Evolutionary conservation across 108 stramenopile genomes (phyloP).

Genomic region (Nitzschia putrida): DNA sequence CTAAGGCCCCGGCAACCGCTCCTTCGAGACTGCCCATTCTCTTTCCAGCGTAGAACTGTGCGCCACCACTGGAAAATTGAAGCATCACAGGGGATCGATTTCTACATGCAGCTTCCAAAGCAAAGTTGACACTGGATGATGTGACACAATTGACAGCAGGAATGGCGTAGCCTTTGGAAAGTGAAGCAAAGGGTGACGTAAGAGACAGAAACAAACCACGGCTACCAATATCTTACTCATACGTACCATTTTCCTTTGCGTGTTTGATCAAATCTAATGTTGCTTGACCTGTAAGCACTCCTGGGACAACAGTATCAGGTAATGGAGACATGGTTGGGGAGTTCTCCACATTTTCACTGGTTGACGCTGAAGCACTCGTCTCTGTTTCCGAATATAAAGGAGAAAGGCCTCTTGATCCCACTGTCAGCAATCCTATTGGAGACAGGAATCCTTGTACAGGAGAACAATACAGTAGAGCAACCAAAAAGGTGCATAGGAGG

Average conservation of each 20-base stretch:
- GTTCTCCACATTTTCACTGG: too few species aligned
- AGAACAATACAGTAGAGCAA: too few species aligned
- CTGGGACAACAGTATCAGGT: slow-evolving; percentile 76
- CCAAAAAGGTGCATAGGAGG: too few species aligned
- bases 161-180: slow-evolving; percentile 75
- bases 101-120: slow-evolving; percentile 87
- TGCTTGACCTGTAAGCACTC: slow-evolving; percentile 76
- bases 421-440: too few species aligned
- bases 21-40: slow-evolving; percentile 78
- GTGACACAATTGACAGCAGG: slow-evolving; percentile 94
- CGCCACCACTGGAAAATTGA: slow-evolving; percentile 87
- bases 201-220: too few species aligned
- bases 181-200: too few species aligned
- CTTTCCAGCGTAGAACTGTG: slow-evolving; percentile 93
- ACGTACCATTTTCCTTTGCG: slow-evolving; percentile 75
- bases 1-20: slow-evolving; percentile 85
- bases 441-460: too few species aligned
- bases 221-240: too few species aligned
- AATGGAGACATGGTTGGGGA: slow-evolving; percentile 43
- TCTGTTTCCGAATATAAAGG: too few species aligned
- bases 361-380: too few species aligned
- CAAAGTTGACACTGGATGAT: slow-evolving; percentile 86
- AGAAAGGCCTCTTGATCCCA: too few species aligned
- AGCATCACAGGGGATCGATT: slow-evolving; percentile 92
- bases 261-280: slow-evolving; percentile 75